A percentile compares a stretch with the other conserved stretches of the same genome.
Evolutionary conservation across 768 basidiomycete genomes (phyloP).

Genomic region (Omphalotus guepiniiformis): DNA sequence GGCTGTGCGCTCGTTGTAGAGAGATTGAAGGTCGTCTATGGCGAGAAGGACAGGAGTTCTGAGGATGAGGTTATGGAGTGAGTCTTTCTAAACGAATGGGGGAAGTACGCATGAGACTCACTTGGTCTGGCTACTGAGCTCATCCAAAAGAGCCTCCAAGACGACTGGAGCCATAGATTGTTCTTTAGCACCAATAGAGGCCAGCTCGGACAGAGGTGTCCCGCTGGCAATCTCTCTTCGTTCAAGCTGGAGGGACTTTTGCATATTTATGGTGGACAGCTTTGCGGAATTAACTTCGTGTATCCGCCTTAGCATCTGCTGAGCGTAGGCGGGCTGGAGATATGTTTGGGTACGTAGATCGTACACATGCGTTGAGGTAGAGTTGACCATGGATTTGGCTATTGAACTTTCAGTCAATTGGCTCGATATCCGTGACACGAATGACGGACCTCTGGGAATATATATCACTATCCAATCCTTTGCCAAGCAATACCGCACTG

Average conservation of each 20-base stretch:
- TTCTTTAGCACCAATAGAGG: conserved; percentile 54
- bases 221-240: conserved; percentile 42
- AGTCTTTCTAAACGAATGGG: not conserved
- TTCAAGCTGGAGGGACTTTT: conserved; percentile 40
- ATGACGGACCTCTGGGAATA: conserved; percentile 64
- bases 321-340: conserved; percentile 62
- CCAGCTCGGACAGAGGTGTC: conserved; percentile 48
- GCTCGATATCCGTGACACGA: not conserved
- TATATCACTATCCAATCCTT: conserved; percentile 82
- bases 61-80: not conserved
- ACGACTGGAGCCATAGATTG: conserved; percentile 48
- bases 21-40: conserved; percentile 82
- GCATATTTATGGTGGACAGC: conserved; percentile 38
- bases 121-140: conserved; percentile 62
- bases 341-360: conserved; percentile 76
- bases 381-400: conserved; percentile 61
- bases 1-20: conserved; percentile 57
- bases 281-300: conserved; percentile 50
- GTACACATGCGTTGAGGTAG: conserved; percentile 67
- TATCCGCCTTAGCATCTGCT: conserved; percentile 60
- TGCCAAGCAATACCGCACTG: conserved; percentile 59
- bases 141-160: conserved; percentile 53
- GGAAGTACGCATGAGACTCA: conserved; percentile 28
- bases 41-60: conserved; percentile 81
- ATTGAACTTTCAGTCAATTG: not conserved